Evolutionary conservation across 306 rosid genomes (phyloP).

Genomic region (Vachellia collinsii): DNA sequence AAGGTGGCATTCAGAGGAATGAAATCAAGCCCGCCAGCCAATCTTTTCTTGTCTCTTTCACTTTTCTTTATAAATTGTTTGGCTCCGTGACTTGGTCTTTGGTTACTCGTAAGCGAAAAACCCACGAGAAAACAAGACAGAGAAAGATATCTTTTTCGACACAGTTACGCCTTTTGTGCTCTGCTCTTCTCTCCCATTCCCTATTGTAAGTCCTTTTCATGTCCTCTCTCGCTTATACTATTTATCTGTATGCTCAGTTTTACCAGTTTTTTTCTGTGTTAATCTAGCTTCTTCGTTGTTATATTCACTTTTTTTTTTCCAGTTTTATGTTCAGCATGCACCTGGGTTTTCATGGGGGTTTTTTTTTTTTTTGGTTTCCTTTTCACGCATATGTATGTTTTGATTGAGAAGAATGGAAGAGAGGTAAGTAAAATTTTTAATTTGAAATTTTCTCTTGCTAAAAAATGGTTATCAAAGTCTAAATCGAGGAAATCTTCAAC

Average conservation of each 20-base stretch:
- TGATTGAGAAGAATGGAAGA: neutral
- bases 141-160: neutral
- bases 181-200: slow-evolving; percentile 16
- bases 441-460: neutral
- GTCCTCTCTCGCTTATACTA: slow-evolving; percentile 3
- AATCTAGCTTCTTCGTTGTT: neutral
- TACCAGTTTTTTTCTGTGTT: slow-evolving; percentile 10
- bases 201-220: neutral
- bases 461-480: neutral
- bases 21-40: neutral
- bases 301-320: neutral
- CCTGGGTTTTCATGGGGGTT: neutral
- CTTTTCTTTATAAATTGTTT: neutral
- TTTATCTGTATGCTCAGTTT: neutral
- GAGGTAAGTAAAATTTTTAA: neutral
- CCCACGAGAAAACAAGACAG: neutral
- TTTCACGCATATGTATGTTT: neutral
- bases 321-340: slow-evolving; percentile 5
- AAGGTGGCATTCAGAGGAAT: neutral
- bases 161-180: slow-evolving; percentile 14
- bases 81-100: neutral
- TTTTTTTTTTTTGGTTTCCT: neutral
- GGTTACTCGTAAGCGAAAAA: slow-evolving; percentile 15
- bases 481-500: neutral
- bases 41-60: neutral